Conservation (phyloP, 2,329 filamentous ascomycete genomes). For the Diaporthe caulivora region DNA sequence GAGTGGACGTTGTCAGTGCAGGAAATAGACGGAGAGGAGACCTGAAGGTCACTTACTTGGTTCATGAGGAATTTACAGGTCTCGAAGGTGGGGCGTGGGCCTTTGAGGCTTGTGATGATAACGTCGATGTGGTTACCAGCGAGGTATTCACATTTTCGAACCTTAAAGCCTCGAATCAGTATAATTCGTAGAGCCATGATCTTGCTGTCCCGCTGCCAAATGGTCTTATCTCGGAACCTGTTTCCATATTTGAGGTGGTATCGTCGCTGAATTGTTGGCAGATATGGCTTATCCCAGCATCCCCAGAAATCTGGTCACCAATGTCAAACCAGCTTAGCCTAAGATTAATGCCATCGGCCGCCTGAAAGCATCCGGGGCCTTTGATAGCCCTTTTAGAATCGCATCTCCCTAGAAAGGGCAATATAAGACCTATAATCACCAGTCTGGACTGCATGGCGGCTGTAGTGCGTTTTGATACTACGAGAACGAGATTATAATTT, state of each 20-base stretch:
- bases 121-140: not conserved
- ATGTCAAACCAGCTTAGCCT: not conserved
- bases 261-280: not conserved
- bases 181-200: too few species aligned
- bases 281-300: not conserved
- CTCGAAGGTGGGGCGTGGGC: not conserved
- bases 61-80: not conserved
- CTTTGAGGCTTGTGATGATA: not conserved
- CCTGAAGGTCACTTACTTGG: too few species aligned
- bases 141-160: not conserved
- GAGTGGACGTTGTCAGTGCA: not conserved
- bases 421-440: not conserved
- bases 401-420: not conserved
- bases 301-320: not conserved
- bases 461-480: too few species aligned
- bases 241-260: not conserved
- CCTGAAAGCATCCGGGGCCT: not conserved
- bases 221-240: not conserved
- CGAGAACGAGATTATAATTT: too few species aligned
- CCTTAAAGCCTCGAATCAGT: too few species aligned
- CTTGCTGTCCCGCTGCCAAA: too few species aligned
- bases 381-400: not conserved
- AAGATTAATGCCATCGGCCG: not conserved
- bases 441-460: not conserved
- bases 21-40: too few species aligned